Conservation (phyloP, 345 rosid species). For the Citrus sp. region DNA sequence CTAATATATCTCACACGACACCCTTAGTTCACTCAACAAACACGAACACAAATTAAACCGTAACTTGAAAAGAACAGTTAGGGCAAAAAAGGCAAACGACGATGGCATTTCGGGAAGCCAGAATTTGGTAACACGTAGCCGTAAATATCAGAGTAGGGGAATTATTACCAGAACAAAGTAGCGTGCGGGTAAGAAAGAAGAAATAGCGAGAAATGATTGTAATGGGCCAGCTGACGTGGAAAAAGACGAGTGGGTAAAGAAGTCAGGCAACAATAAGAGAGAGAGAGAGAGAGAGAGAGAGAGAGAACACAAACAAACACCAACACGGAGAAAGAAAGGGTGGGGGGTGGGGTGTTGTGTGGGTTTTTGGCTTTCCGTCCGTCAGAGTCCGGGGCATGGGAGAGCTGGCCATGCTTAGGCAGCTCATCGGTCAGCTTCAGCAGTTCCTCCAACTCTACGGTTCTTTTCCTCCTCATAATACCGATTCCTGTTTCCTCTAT, state of each 20-base stretch:
- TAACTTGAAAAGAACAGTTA: neutral
- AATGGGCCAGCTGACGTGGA: slow-evolving; percentile 50
- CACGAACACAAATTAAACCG: too few species aligned
- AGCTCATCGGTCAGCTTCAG: slow-evolving; percentile 92
- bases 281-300: slow-evolving; percentile 11
- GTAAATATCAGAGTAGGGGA: slow-evolving; percentile 5
- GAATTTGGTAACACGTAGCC: neutral
- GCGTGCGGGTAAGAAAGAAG: slow-evolving; percentile 48
- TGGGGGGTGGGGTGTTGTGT: too few species aligned
- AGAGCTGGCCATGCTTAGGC: slow-evolving; percentile 96
- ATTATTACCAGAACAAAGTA: slow-evolving; percentile 31
- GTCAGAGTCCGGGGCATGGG: slow-evolving; percentile 58
- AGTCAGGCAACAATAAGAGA: slow-evolving; percentile 10
- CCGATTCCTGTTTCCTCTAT: slow-evolving; percentile 13
- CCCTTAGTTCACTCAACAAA: too few species aligned
- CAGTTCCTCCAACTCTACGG: slow-evolving; percentile 71
- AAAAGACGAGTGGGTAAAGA: slow-evolving; percentile 37
- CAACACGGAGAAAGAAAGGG: slow-evolving; percentile 6
- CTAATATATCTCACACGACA: too few species aligned
- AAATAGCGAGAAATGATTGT: slow-evolving; percentile 33
- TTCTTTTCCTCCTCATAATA: slow-evolving; percentile 44
- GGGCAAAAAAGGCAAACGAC: neutral
- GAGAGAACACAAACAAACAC: slow-evolving; percentile 9
- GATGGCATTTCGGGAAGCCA: slow-evolving; percentile 11
- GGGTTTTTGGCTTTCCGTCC: too few species aligned